A percentile compares a stretch with the other conserved stretches of the same genome.
Conservation (phyloP, 345 rosid species). For the Reutealis trisperma region DNA sequence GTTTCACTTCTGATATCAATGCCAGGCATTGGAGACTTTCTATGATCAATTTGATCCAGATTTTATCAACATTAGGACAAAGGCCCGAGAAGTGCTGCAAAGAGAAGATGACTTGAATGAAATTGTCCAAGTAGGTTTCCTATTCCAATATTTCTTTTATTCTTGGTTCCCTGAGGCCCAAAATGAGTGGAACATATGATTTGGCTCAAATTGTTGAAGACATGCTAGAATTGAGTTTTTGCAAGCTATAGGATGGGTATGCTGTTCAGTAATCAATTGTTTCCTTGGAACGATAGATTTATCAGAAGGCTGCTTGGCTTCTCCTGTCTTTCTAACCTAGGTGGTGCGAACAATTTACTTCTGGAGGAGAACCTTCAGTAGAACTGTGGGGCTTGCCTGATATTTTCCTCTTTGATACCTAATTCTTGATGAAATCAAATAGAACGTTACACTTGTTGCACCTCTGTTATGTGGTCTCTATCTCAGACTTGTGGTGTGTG, state of each 20-base stretch:
- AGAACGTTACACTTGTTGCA: background rate
- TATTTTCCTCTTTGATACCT: background rate
- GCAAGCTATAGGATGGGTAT: background rate
- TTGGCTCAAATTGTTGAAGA: background rate
- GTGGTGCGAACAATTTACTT: background rate
- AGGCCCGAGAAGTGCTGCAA: conserved; percentile 98
- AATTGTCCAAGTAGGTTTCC: conserved; percentile 84
- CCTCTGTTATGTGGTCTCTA: background rate
- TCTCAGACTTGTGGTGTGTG: background rate
- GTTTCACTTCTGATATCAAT: conserved; percentile 14
- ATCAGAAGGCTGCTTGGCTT: background rate
- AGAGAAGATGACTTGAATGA: conserved; percentile 99
- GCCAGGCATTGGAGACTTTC: conserved; percentile 93
- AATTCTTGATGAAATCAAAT: background rate
- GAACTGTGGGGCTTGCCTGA: background rate
- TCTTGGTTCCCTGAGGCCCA: background rate
- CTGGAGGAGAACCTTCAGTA: background rate
- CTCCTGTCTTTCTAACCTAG: background rate
- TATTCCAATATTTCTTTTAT: background rate
- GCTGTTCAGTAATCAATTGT: background rate
- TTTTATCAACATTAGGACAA: conserved; percentile 97
- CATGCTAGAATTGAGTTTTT: background rate
- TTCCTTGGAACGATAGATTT: background rate
- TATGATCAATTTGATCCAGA: conserved; percentile 97
- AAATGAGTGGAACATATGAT: background rate